Base-by-base conservation (phyloP, 1,139 yeast species). In the Geotrichum citri-aurantii region DNA sequence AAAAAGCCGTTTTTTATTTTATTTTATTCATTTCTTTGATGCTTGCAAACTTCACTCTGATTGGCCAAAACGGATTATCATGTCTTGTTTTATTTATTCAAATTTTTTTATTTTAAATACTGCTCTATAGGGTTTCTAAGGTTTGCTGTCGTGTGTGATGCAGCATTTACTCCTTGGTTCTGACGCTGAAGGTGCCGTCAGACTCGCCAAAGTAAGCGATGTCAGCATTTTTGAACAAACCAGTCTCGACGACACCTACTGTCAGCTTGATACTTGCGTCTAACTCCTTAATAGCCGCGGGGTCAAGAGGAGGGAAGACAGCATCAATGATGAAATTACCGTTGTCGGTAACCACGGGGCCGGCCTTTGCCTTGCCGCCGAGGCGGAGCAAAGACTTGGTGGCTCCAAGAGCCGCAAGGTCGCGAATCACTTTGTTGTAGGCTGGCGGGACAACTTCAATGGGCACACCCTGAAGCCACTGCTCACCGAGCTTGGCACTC, bases 171-270 rank as follows among this genome's bases (percentile, higher is more conserved):
- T 11, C 40, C 48, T 54, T 46, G 37, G 58, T 50, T 54, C 61
- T 51, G 21, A 62, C 48, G 12, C 65, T 65, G 51, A 66, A 65
- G 44, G 81, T 74, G 4, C 97, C 97, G 66, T 81, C 80, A 59
- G 83, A 79, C 69, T 86, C 91, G 54, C 99, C 99, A 71, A 93
- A 90, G 74, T 91, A 93, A 3, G 93, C 93, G 69, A 82, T 86
- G 55, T 77, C 77, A 26, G 96, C 95, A 58, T 79, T 78, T 61
- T 85, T 81, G 75, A 95, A 95, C 63, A 93, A 77, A 1, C 99
- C 99, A 12, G 97, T 92, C 73, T 95, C 99, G 29, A 95, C 98
- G 27, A 95, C 98, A 55, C 99, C 99, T 21, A 91, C 90, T 65
- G 92, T 76, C 57, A 77, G 71, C 74, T 89, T 91, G 72, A 95